These are phyloP conservation scores for Bryoerythrophyllum caledonicum DNA, from an alignment of 225 moss, liverwort and hornwort genomes.

Conservation along the genomic window DNA sequence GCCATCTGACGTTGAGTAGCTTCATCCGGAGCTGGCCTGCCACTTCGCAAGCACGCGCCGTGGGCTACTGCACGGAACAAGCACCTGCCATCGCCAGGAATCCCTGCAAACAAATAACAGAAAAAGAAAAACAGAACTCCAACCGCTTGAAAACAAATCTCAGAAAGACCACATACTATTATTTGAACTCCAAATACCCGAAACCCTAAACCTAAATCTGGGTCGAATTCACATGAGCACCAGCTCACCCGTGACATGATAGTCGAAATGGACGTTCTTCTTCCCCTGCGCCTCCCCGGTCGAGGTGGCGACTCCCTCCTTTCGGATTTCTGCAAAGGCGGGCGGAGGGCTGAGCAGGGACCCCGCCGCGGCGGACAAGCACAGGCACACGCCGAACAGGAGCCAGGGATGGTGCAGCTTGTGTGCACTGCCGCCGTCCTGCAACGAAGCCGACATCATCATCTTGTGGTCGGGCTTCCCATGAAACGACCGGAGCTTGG, in stretches of 20 bases:
- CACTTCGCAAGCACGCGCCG: slow-evolving; percentile 58
- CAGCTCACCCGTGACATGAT: slow-evolving; percentile 81
- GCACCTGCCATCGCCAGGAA: slow-evolving; percentile 84
- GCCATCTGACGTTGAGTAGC: slow-evolving; percentile 75
- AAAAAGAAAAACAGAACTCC: no score
- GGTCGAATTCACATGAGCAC: no score
- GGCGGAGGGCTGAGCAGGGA: slow-evolving; percentile 42
- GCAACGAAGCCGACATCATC: slow-evolving; percentile 52
- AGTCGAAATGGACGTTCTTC: slow-evolving; percentile 77
- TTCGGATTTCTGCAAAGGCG: slow-evolving; percentile 45
- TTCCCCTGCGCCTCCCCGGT: slow-evolving; percentile 70
- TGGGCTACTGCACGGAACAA: slow-evolving; percentile 83
- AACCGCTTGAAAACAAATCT: no score
- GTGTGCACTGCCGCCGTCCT: slow-evolving; percentile 61
- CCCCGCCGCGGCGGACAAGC: slow-evolving; percentile 38
- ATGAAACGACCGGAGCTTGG: slow-evolving; percentile 46
- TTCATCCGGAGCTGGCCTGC: slow-evolving; percentile 65
- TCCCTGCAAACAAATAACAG: slow-evolving; percentile 35
- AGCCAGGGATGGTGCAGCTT: slow-evolving; percentile 70
- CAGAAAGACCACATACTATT: no score
- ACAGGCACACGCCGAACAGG: slow-evolving; percentile 61
- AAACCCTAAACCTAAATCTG: no score
- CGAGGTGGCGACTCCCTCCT: slow-evolving; percentile 34
- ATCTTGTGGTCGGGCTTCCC: slow-evolving; percentile 36
- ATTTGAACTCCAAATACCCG: no score